Evolutionary conservation across 495 filamentous ascomycete genomes (phyloP).

Genomic region (Penicillium diatomitis): DNA sequence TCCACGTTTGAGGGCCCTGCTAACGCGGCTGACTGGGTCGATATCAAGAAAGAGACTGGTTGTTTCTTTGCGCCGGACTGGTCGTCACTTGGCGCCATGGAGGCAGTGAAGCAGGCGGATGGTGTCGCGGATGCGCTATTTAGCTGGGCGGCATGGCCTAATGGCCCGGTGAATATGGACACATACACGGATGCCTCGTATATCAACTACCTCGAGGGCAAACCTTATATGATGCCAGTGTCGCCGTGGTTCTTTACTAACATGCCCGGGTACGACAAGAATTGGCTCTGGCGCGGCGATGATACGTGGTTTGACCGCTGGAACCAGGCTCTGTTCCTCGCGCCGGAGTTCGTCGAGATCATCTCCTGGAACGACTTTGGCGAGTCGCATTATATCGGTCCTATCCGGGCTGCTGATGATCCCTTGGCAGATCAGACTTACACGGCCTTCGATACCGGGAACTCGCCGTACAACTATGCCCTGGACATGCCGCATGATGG

Average conservation of each 20-base stretch:
- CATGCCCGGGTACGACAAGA: slow-evolving; percentile 55
- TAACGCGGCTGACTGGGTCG: slow-evolving; percentile 49
- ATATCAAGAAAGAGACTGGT: slow-evolving; percentile 41
- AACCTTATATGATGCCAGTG: slow-evolving; percentile 69
- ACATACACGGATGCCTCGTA: slow-evolving; percentile 47
- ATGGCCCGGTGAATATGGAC: slow-evolving; percentile 32
- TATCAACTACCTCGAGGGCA: slow-evolving; percentile 31
- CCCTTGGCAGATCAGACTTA: neutral
- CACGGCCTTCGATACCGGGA: neutral
- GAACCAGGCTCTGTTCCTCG: slow-evolving; percentile 51
- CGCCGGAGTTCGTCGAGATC: slow-evolving; percentile 54
- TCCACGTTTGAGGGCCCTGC: slow-evolving; percentile 64
- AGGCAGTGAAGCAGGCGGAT: slow-evolving; percentile 23
- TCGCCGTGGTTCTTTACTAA: slow-evolving; percentile 69
- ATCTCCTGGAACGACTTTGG: slow-evolving; percentile 67
- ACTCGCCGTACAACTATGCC: slow-evolving; percentile 44
- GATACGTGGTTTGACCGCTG: slow-evolving; percentile 65
- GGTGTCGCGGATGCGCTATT: slow-evolving; percentile 53
- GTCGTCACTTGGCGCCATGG: slow-evolving; percentile 43
- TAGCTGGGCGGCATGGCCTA: slow-evolving; percentile 68
- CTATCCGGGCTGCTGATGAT: slow-evolving; percentile 37
- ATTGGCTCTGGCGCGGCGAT: slow-evolving; percentile 63
- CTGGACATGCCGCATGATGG: slow-evolving; percentile 42
- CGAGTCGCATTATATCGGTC: slow-evolving; percentile 68
- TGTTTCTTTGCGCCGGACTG: slow-evolving; percentile 60